Conservation (phyloP, 345 rosid genomes). For the Eucalyptus pumila region DNA sequence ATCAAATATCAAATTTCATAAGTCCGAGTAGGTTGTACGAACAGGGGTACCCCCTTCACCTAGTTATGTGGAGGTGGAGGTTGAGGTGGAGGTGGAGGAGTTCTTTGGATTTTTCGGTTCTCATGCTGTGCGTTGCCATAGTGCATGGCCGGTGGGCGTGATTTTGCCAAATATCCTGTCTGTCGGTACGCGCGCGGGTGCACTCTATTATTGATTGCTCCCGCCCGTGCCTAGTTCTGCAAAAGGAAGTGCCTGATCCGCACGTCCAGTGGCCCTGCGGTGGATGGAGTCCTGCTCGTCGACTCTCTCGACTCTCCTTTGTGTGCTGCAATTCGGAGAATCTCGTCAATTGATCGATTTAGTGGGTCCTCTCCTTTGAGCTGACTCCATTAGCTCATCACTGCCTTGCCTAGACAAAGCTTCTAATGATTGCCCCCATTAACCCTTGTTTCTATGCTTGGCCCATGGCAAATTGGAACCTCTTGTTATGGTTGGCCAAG, state of each 20-base stretch:
- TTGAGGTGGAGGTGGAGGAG: neutral
- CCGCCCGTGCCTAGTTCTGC: neutral
- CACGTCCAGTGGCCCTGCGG: neutral
- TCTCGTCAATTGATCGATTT: neutral
- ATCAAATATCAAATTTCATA: neutral
- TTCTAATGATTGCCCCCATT: neutral
- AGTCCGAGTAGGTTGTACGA: neutral
- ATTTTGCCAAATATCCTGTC: neutral
- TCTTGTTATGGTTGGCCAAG: neutral
- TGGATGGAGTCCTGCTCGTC: neutral
- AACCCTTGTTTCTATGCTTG: neutral
- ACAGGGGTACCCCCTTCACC: no score
- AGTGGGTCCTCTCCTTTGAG: neutral
- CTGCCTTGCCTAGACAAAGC: neutral
- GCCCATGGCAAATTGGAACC: neutral
- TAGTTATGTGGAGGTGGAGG: no score
- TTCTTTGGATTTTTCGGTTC: neutral
- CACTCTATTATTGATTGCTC: neutral
- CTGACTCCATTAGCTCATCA: neutral
- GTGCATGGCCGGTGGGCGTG: neutral
- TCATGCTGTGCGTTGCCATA: constrained; percentile 7
- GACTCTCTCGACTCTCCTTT: neutral
- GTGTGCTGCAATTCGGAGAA: neutral
- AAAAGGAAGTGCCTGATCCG: neutral
- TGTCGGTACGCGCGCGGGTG: neutral